Conservation (phyloP, 2,329 filamentous ascomycete species). For the Plenodomus biglobosus region DNA sequence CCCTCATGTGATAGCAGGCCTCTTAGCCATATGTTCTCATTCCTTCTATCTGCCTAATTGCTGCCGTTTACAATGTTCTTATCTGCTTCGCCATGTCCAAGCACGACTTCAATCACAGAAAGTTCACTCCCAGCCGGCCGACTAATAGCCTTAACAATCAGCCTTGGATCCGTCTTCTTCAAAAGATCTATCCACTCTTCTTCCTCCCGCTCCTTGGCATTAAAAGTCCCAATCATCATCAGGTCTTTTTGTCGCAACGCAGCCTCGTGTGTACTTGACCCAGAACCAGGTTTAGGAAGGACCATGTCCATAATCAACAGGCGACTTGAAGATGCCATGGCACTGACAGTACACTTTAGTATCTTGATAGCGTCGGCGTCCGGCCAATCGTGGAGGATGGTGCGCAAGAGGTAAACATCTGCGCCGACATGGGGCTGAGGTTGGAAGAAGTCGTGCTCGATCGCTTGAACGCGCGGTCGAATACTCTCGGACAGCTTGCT, state of each 20-base stretch:
- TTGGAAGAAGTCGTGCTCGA: conserved; percentile 3
- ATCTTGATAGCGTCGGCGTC: conserved; percentile 45
- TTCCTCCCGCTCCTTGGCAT: conserved; percentile 6
- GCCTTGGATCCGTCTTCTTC: neutral
- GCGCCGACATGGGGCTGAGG: conserved; percentile 1
- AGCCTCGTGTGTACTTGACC: conserved; percentile 1
- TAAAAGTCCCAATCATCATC: conserved; percentile 7
- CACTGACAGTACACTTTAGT: neutral
- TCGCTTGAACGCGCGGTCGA: neutral
- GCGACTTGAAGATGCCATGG: neutral
- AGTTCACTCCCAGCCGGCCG: conserved; percentile 1
- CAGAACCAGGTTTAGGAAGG: conserved; percentile 5
- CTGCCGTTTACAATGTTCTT: neutral
- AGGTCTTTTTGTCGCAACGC: conserved; percentile 5
- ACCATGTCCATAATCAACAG: conserved; percentile 10
- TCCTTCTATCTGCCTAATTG: neutral
- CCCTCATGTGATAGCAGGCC: too few relatives aligned
- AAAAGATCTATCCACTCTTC: conserved; percentile 6
- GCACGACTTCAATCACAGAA: conserved; percentile 1
- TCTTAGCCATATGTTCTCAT: too few relatives aligned
- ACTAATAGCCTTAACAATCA: neutral
- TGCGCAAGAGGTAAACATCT: conserved; percentile 57
- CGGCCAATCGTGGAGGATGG: conserved; percentile 62
- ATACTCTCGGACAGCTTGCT: neutral
- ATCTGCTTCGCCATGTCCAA: neutral